These are phyloP conservation scores for Diaporthe longicolla DNA, from an alignment of 2,329 filamentous ascomycete genomes.

Conservation along the genomic window DNA sequence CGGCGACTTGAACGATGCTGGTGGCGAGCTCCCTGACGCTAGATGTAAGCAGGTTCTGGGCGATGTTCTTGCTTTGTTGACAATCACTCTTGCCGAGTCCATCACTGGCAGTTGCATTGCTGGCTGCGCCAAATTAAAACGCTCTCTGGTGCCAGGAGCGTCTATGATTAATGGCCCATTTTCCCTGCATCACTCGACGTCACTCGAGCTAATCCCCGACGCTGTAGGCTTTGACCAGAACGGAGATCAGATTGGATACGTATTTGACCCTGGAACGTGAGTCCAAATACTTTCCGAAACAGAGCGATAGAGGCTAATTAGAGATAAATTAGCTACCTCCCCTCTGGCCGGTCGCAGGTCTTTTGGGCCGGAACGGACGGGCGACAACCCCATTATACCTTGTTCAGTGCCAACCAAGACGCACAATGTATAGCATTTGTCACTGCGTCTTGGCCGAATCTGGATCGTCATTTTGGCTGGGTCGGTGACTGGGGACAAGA, in stretches of 20 bases:
- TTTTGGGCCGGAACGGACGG: not conserved
- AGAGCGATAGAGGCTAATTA: not conserved
- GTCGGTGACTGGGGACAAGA: slow-evolving; percentile 2
- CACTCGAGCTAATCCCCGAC: not conserved
- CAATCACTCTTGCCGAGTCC: not conserved
- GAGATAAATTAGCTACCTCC: not conserved
- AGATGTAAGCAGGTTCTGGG: not conserved
- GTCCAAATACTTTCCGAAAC: not conserved
- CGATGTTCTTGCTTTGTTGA: not conserved
- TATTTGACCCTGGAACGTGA: not conserved
- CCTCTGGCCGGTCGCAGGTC: not conserved
- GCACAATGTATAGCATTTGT: not conserved
- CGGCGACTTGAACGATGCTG: not conserved
- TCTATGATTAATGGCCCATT: not conserved
- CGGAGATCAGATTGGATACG: not conserved
- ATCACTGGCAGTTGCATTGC: no score
- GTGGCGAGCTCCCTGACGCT: not conserved
- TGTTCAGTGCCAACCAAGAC: not conserved
- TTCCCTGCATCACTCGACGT: not conserved
- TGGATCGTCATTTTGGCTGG: not conserved
- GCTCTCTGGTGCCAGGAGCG: not conserved
- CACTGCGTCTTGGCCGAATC: not conserved
- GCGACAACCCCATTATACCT: not conserved
- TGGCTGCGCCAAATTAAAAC: not conserved
- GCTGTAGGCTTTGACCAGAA: not conserved